Evolutionary conservation across 1,284 basidiomycete genomes (phyloP), one percentile per base, ranked within the genome.

Genomic region (Takashimella tepidaria): DNA sequence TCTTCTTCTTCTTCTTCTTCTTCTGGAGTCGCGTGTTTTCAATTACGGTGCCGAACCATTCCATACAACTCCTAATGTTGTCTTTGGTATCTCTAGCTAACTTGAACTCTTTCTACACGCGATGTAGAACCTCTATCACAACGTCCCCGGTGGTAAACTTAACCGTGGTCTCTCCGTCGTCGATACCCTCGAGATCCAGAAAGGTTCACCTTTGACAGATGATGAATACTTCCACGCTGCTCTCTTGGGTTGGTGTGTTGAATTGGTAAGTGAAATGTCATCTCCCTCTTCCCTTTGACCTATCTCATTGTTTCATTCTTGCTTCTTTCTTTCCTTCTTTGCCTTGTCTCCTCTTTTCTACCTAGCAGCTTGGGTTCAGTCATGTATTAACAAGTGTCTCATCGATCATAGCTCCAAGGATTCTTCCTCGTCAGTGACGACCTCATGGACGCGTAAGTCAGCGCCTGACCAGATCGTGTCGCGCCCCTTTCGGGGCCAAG

Each of bases 371-470:
- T 13, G 31, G 6, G 2, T 19, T 37, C 25, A 45, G 11, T 43
- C 5, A 1, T 27, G 4, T 45, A 40, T 16, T 41, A 22, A 4
- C 37, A 24, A 20, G 25, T 5, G n/a, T 41, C 50, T 54, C 19
- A 41, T 50, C 11, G 12, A 11, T 42, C 13, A 16, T 69, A 95
- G 89, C 83, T 98, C 13, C 96, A 98, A 86, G 92, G 92, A 0
- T 98, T 89, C 79, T 98, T 98, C 84, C 84, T 98, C 53, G 93
- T 98, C 53, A 85, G 92, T 21, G 95, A 98, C 77, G 95, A 98
- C 75, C 93, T 98, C 75, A 98, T 98, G 93, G 96, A 98, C 74
- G 68, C 52, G 59, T 68, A 21, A 26, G 47, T 25, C 3, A n/a
- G n/a, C n/a, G n/a, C n/a, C n/a, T n/a, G n/a, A n/a, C n/a, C n/a